Conservation (phyloP, 2,329 filamentous ascomycete species). For the Aaosphaeria arxii region DNA sequence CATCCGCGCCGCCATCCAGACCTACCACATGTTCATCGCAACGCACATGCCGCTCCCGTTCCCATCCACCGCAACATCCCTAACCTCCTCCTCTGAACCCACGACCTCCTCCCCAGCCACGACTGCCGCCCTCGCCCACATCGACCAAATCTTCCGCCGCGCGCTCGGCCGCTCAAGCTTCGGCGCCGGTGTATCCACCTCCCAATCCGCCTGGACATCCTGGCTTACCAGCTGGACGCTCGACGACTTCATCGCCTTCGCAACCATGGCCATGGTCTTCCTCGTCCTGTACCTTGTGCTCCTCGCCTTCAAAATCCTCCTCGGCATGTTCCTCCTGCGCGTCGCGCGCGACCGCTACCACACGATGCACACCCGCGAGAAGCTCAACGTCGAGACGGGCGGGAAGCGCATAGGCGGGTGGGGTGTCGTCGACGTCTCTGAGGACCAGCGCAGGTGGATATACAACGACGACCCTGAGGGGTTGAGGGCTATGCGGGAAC, state of each 20-base stretch:
- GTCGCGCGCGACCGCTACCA: conserved; percentile 78
- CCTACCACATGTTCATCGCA: conserved; percentile 96
- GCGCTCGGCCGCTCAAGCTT: conserved; percentile 74
- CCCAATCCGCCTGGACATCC: conserved; percentile 29
- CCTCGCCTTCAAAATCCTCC: conserved; percentile 73
- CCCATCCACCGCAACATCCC: conserved; percentile 59
- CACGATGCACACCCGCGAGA: conserved; percentile 71
- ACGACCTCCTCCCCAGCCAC: conserved; percentile 63
- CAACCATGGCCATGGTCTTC: conserved; percentile 84
- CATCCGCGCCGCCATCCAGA: conserved; percentile 90
- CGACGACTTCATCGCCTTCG: conserved; percentile 70
- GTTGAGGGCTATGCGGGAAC: conserved; percentile 56
- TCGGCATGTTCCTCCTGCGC: conserved; percentile 82
- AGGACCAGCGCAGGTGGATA: conserved; percentile 81
- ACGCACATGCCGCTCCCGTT: conserved; percentile 77
- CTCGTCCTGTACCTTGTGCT: conserved; percentile 81
- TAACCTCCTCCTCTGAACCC: conserved; percentile 51
- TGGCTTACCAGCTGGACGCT: conserved; percentile 52
- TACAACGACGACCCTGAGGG: conserved; percentile 81
- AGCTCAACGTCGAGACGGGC: conserved; percentile 57
- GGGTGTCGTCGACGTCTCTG: conserved; percentile 82
- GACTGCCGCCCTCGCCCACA: conserved; percentile 72
- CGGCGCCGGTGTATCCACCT: conserved; percentile 39
- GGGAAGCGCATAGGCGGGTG: conserved; percentile 77
- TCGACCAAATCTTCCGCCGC: conserved; percentile 73